phyloP scores from a whole-genome alignment of 441 rosid species.

The Corymbia calophylla region DNA sequence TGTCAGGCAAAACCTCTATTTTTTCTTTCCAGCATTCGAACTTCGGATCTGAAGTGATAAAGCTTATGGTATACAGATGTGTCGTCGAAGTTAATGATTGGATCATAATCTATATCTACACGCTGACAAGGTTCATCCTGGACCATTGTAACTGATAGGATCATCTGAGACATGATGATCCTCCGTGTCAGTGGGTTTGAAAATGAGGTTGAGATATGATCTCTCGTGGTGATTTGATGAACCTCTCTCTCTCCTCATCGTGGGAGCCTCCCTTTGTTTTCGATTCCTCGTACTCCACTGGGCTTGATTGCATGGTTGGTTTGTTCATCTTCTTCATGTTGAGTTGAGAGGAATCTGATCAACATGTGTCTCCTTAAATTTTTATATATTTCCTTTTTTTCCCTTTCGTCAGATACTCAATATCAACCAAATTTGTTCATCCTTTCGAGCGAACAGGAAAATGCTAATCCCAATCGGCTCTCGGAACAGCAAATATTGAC shows the following conservation, averaged over 20 bases:
- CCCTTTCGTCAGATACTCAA: not conserved
- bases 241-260: not conserved
- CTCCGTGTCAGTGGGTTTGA: not conserved
- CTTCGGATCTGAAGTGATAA: not conserved
- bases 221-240: not conserved
- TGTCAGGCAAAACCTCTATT: not conserved
- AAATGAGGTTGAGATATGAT: not conserved
- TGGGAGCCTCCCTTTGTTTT: not conserved
- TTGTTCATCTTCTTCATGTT: not conserved
- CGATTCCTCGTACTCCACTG: not conserved
- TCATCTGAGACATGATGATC: not conserved
- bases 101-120: not conserved
- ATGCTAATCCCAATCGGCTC: not conserved
- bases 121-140: not conserved
- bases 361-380: not conserved
- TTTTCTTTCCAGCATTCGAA: not conserved
- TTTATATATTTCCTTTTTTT: not conserved
- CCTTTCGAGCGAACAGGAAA: not conserved
- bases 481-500: not conserved
- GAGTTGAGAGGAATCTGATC: not conserved
- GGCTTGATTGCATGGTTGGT: not conserved
- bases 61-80: not conserved
- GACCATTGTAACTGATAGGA: not conserved
- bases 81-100: not conserved
- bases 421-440: not conserved